Evolutionary conservation across 2,329 filamentous ascomycete species (phyloP).

Genomic region (Aspergillus sp.): DNA sequence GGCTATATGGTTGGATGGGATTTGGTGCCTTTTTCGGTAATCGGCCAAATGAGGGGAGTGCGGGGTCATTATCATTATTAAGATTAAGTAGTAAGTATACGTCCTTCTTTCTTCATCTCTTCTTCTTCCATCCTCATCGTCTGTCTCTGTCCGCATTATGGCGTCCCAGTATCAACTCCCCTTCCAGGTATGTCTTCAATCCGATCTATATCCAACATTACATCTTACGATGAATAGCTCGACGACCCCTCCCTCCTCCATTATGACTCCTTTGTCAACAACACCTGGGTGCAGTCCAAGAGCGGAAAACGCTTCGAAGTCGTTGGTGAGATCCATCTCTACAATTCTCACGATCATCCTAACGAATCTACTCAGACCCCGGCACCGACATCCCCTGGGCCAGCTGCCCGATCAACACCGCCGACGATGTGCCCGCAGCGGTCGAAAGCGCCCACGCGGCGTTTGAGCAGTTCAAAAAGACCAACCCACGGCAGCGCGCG

Average conservation of each 20-base stretch:
- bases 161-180: slow-evolving; percentile 35
- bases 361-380: slow-evolving; percentile 39
- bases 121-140: no score
- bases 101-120: no score
- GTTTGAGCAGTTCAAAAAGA: slow-evolving; percentile 59
- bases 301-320: slow-evolving; percentile 52
- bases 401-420: slow-evolving; percentile 48
- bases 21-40: no score
- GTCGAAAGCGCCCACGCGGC: slow-evolving; percentile 60
- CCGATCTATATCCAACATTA: no score
- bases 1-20: no score
- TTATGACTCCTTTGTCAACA: slow-evolving; percentile 51
- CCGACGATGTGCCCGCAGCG: slow-evolving; percentile 61
- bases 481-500: slow-evolving; percentile 60
- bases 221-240: slow-evolving; percentile 24
- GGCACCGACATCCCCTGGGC: slow-evolving; percentile 52
- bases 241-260: slow-evolving; percentile 49
- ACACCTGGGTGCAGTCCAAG: slow-evolving; percentile 46
- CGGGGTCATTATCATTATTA: no score
- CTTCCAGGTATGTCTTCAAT: slow-evolving; percentile 30
- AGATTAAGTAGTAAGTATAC: no score
- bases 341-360: not conserved
- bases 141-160: slow-evolving; percentile 18
- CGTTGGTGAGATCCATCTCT: slow-evolving; percentile 30
- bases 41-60: no score